These are phyloP conservation scores for Diaporthe citri DNA, from an alignment of 2,329 filamentous ascomycete species.

Conservation along the genomic window DNA sequence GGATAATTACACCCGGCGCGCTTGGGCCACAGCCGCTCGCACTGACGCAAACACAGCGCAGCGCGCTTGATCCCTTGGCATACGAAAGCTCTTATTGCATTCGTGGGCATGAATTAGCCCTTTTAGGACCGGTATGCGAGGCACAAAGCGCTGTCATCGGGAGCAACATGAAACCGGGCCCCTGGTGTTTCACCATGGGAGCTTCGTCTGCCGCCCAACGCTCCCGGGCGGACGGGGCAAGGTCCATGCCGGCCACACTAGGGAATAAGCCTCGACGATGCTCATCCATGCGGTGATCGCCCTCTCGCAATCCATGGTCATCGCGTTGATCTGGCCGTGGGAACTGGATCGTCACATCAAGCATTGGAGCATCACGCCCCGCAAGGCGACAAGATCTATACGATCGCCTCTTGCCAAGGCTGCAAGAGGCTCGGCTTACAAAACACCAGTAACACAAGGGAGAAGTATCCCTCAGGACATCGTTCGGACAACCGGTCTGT, in stretches of 20 bases:
- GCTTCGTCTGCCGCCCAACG: slow-evolving; percentile 8
- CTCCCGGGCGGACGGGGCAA: not conserved
- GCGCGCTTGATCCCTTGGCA: slow-evolving; percentile 2
- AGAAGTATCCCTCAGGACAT: not conserved
- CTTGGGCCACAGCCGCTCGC: not conserved
- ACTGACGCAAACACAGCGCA: slow-evolving; percentile 7
- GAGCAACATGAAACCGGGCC: slow-evolving; percentile 17
- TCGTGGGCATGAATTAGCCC: slow-evolving; percentile 1
- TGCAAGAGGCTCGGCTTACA: slow-evolving; percentile 11
- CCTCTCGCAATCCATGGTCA: slow-evolving; percentile 22
- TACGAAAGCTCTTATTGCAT: not conserved
- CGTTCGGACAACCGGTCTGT: slow-evolving; percentile 13
- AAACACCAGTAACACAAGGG: slow-evolving; percentile 19
- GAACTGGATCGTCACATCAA: slow-evolving; percentile 24
- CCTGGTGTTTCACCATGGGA: slow-evolving; percentile 21
- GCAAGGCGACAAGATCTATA: not conserved
- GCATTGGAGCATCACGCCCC: slow-evolving; percentile 3
- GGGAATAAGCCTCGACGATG: not conserved
- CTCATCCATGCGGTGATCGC: slow-evolving; percentile 10
- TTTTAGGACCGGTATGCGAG: not conserved
- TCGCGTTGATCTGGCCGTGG: not conserved
- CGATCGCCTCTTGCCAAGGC: slow-evolving; percentile 5
- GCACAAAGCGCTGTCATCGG: not conserved
- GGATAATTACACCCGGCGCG: not conserved
- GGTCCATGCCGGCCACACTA: not conserved